Evolutionary conservation across 2,329 filamentous ascomycete species (phyloP).

Genomic region (Fusarium longipes): DNA sequence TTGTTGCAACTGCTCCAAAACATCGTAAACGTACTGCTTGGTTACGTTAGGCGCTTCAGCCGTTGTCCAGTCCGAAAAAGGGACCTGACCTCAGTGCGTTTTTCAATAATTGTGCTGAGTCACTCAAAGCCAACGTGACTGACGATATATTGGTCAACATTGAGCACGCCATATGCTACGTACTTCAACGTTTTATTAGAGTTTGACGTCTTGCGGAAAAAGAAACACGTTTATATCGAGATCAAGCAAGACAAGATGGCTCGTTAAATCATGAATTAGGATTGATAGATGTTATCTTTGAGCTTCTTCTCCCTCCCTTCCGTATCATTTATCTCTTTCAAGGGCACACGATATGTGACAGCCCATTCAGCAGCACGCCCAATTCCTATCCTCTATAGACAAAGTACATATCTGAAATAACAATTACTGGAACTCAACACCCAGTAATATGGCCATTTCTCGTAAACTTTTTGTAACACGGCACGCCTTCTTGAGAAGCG

Average conservation of each 20-base stretch:
- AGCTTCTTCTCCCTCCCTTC: conserved; percentile 20
- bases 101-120: too few species aligned
- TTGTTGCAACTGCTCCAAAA: background rate
- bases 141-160: background rate
- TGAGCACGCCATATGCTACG: too few species aligned
- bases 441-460: conserved; percentile 9
- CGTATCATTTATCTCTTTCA: conserved; percentile 11
- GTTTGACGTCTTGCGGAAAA: background rate
- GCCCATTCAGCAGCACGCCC: conserved; percentile 21
- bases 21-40: background rate
- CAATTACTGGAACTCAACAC: conserved; percentile 21
- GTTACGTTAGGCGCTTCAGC: too few species aligned
- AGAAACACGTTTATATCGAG: background rate
- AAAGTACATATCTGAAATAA: conserved; percentile 23
- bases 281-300: conserved; percentile 26
- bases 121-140: too few species aligned
- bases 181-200: background rate
- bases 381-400: conserved; percentile 15
- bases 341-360: conserved; percentile 5
- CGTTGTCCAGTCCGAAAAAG: background rate
- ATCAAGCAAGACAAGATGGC: background rate
- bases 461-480: conserved; percentile 27
- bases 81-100: background rate
- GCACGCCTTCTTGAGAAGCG: background rate
- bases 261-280: conserved; percentile 17